Conservation (phyloP, 2,329 filamentous ascomycete genomes). For the Aspergillus cejpii region DNA sequence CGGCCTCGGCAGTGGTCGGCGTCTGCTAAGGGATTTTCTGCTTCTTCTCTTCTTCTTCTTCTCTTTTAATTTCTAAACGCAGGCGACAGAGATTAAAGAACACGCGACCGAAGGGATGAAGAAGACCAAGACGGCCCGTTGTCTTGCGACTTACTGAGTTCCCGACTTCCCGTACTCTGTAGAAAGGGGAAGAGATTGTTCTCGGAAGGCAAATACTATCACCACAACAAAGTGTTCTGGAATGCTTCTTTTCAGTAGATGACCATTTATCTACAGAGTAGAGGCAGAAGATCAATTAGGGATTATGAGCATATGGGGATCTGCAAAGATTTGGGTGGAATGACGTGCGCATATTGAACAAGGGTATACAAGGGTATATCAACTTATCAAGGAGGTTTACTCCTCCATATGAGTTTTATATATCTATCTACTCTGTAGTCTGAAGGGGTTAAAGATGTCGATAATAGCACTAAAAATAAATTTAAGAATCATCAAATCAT, state of each 20-base stretch:
- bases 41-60: conserved; percentile 1
- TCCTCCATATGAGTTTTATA: too few species aligned
- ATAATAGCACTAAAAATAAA: conserved; percentile 1
- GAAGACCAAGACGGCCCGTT: neutral
- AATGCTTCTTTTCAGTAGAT: neutral
- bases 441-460: neutral
- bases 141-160: neutral
- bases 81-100: neutral
- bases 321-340: conserved; percentile 9
- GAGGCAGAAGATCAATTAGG: neutral
- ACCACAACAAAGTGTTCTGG: too few species aligned
- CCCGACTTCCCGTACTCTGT: too few species aligned
- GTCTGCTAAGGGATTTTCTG: conserved; percentile 8
- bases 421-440: neutral
- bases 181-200: too few species aligned
- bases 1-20: conserved; percentile 24
- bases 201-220: too few species aligned
- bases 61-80: neutral
- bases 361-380: neutral
- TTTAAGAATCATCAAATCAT: too few species aligned
- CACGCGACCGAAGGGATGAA: neutral
- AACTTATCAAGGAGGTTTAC: neutral
- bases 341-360: conserved; percentile 7
- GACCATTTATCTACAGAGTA: neutral
- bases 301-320: conserved; percentile 6